Evolutionary conservation across 768 basidiomycete genomes (phyloP), one percentile per base, ranked within the genome.

Genomic region (Tephrocybe sp.): DNA sequence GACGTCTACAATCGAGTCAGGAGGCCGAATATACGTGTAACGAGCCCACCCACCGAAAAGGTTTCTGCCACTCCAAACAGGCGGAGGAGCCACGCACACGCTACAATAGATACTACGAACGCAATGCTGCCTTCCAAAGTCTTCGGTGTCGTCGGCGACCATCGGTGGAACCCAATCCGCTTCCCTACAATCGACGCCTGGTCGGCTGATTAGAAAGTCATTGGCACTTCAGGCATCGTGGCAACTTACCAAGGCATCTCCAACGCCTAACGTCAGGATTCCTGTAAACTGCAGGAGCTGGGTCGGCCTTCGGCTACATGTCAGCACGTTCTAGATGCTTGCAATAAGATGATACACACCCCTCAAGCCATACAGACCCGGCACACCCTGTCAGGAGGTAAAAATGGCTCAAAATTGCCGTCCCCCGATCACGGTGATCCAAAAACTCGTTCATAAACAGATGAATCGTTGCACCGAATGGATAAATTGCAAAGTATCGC

Each of bases 381-480:
- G 97, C 95, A 66, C 96, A 98, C 2, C 97, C 97, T 0, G 92
- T 95, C 45, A 99, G 73, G 37, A 99, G 73, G 70, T 98, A 99
- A 64, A 99, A 99, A 69, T 99, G 97, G 61, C 93, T 95, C 57
- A 99, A 68, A 59, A 99, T 95, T 22, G 94, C 97, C 9, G 95
- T 96, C 3, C 97, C 97, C 42, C 86, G 80, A 68, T 99, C 97
- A 70, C 92, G 91, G 59, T 87, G 79, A 70, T 99, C 97, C 65
- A 98, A 74, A 63, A 99, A 99, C 65, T 99, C 97, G 70, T 89
- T 90, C 83, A 99, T 85, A 69, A 99, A 99, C 47, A 98, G 72
- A 69, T 99, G 97, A 16, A 99, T 83, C 9, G 83, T 75, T 9
- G 90, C 95, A 12, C 94, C 93, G 59, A 98, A 90, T 3, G 97